Percentiles rank a stretch among this genome's conserved stretches.
phyloP scores from a whole-genome alignment of 1,284 basidiomycete genomes.

The Abortiporus biennis region DNA sequence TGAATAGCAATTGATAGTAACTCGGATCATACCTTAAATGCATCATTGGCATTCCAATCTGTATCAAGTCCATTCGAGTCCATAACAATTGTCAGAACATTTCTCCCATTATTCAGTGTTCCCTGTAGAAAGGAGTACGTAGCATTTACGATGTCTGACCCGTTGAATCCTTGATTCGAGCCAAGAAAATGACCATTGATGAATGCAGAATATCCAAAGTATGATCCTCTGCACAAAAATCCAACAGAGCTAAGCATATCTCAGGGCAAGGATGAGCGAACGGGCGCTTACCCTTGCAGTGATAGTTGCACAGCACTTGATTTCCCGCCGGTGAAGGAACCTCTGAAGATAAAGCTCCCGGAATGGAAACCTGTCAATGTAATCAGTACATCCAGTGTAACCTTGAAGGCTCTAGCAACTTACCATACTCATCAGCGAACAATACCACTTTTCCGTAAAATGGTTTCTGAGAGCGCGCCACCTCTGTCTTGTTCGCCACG shows the following conservation, averaged over 20 bases:
- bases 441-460: no score
- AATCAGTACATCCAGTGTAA: no score
- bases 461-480: no score
- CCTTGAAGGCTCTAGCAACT: no score
- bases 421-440: no score
- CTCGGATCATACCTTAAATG: not conserved
- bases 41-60: not conserved
- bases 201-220: not conserved
- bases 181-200: not conserved
- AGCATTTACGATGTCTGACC: not conserved
- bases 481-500: conserved; percentile 60
- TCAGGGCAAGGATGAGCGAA: conserved; percentile 1
- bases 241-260: not conserved
- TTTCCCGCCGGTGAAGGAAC: no score
- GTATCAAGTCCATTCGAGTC: not conserved
- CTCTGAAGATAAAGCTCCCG: no score
- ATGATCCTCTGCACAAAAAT: not conserved
- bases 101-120: not conserved
- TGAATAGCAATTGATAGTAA: not conserved
- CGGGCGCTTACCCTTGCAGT: no score
- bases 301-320: no score
- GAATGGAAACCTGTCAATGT: no score
- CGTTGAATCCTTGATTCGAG: not conserved
- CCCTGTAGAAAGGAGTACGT: not conserved
- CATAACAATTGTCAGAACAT: not conserved